These are phyloP conservation scores for Penicillium tannophilum DNA, from an alignment of 495 filamentous ascomycete genomes.

Conservation along the genomic window DNA sequence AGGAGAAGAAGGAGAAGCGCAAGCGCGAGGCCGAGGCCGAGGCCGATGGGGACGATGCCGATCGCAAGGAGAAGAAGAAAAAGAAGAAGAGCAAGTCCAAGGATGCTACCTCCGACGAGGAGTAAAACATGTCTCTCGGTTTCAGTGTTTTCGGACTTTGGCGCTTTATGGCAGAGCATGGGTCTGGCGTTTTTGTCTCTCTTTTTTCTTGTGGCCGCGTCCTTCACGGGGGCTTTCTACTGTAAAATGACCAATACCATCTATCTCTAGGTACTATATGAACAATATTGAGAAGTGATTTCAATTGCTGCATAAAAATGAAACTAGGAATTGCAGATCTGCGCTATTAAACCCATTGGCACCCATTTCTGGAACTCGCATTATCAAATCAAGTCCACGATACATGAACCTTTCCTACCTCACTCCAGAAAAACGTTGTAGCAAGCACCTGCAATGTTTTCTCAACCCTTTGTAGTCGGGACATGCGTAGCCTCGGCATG, in stretches of 20 bases:
- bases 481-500: too few species aligned
- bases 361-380: background rate
- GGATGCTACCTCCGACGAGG: conserved; percentile 36
- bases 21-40: conserved; percentile 48
- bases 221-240: conserved; percentile 14
- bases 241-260: conserved; percentile 25
- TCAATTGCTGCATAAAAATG: conserved; percentile 1
- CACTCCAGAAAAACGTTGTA: background rate
- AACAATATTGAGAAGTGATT: conserved; percentile 4
- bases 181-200: conserved; percentile 32
- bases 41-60: conserved; percentile 35
- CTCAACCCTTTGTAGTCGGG: too few species aligned
- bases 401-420: background rate
- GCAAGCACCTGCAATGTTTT: background rate
- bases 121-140: conserved; percentile 22
- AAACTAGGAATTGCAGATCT: background rate
- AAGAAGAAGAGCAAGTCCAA: conserved; percentile 52
- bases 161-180: conserved; percentile 39
- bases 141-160: conserved; percentile 30
- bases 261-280: background rate
- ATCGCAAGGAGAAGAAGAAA: conserved; percentile 49
- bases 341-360: background rate
- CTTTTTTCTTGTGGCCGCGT: conserved; percentile 8
- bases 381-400: background rate
- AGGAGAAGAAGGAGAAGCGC: conserved; percentile 45